A percentile compares a stretch with the other conserved stretches of the same genome.
These are phyloP conservation scores for Nicotiana benthamiana DNA, from an alignment of 257 asterid species.

Conservation along the genomic window DNA sequence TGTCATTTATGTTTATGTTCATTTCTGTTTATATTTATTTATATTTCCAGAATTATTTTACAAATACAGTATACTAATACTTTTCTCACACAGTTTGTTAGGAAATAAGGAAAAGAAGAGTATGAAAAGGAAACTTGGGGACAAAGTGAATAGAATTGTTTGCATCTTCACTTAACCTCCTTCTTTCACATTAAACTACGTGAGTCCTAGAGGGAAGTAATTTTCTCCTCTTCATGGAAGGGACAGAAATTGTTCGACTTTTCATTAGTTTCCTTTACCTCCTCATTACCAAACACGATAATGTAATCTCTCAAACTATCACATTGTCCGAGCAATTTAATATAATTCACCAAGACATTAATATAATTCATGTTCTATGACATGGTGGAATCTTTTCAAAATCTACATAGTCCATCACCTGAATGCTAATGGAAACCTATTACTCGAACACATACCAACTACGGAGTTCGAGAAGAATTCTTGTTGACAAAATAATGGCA, in stretches of 20 bases:
- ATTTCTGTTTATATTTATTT: too few species aligned
- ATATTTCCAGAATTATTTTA: too few species aligned
- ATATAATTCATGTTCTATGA: not conserved
- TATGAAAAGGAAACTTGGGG: not conserved
- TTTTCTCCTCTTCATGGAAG: not conserved
- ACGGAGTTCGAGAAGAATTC: not conserved
- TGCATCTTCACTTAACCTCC: not conserved
- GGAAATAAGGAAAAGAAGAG: not conserved
- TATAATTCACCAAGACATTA: too few species aligned
- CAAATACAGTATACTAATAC: too few species aligned
- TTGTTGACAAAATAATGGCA: not conserved
- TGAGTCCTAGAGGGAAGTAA: not conserved
- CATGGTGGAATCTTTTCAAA: not conserved
- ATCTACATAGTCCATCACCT: not conserved
- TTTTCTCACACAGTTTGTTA: not conserved
- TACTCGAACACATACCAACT: not conserved
- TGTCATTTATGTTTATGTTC: too few species aligned
- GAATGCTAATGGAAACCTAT: not conserved
- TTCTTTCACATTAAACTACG: not conserved
- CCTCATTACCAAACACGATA: not conserved
- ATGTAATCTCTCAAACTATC: not conserved
- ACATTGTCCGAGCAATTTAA: not conserved
- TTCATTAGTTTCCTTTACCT: not conserved
- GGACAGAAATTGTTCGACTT: not conserved
- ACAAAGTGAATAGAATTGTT: not conserved